These are phyloP conservation scores for Amphibolis antarctica DNA, from an alignment of 106 monocot species.

Conservation along the genomic window DNA sequence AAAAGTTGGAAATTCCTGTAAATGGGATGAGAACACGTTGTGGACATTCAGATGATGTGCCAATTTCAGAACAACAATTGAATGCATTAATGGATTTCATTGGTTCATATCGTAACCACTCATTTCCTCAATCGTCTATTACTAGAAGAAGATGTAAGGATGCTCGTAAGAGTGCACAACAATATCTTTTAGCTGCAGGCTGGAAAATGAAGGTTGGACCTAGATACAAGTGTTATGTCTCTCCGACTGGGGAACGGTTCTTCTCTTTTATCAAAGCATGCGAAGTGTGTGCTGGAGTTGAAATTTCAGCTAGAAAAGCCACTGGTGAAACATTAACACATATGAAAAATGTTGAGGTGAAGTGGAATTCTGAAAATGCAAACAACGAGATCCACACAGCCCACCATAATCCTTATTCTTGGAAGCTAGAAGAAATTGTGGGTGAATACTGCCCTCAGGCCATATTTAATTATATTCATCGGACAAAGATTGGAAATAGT, in stretches of 20 bases:
- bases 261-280: constrained; percentile 17
- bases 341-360: neutral
- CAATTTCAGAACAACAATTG: neutral
- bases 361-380: neutral
- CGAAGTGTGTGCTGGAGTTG: constrained; percentile 2
- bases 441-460: constrained; percentile 32
- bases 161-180: constrained; percentile 1
- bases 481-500: neutral
- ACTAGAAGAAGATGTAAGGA: neutral
- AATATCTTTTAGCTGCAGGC: constrained; percentile 12
- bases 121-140: neutral
- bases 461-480: constrained; percentile 15
- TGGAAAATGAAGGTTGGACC: constrained; percentile 8
- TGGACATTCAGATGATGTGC: no score
- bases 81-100: constrained; percentile 5
- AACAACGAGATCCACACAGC: neutral
- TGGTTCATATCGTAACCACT: neutral
- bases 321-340: neutral
- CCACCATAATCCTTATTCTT: constrained; percentile 1
- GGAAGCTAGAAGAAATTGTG: constrained; percentile 26
- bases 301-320: neutral
- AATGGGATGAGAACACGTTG: no score
- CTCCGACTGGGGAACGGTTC: constrained; percentile 10
- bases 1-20: no score
- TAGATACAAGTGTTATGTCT: constrained; percentile 9